A percentile compares a stretch with the other conserved stretches of the same genome.
phyloP scores from a whole-genome alignment of 768 basidiomycete species.

The Epithele typhae region DNA sequence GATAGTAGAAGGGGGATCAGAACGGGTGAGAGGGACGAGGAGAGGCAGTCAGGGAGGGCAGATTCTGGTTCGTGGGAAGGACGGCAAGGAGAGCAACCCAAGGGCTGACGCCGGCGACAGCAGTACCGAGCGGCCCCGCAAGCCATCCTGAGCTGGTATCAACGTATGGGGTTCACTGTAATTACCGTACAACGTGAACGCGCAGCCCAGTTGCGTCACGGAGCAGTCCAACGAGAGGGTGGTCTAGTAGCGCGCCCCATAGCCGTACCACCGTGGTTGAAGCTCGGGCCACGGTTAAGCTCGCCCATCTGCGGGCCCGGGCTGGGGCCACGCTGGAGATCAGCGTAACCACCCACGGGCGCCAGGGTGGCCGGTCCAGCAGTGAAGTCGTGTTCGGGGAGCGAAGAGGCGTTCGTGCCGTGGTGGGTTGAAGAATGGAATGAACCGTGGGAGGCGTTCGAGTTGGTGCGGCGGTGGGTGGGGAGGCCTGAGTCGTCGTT shows the following conservation, averaged over 20 bases:
- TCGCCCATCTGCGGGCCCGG: constrained; percentile 65
- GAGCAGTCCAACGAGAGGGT: not conserved
- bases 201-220: constrained; percentile 10
- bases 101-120: not conserved
- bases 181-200: constrained; percentile 17
- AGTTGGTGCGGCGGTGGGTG: constrained; percentile 49
- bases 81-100: not conserved
- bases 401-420: constrained; percentile 25
- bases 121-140: not conserved
- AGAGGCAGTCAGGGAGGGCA: not conserved
- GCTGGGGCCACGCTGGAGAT: constrained; percentile 72
- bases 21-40: not conserved
- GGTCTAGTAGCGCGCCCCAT: constrained; percentile 21
- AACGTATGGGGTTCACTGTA: constrained; percentile 13
- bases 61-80: not conserved
- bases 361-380: constrained; percentile 52
- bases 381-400: constrained; percentile 78
- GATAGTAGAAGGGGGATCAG: constrained; percentile 4
- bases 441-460: constrained; percentile 54
- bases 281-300: constrained; percentile 44
- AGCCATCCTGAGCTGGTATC: constrained; percentile 14
- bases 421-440: constrained; percentile 53
- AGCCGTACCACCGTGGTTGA: constrained; percentile 24
- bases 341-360: constrained; percentile 77
- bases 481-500: constrained; percentile 43